Evolutionary conservation across 163 green algal genomes (phyloP).

Genomic region (Volvox carteri): DNA sequence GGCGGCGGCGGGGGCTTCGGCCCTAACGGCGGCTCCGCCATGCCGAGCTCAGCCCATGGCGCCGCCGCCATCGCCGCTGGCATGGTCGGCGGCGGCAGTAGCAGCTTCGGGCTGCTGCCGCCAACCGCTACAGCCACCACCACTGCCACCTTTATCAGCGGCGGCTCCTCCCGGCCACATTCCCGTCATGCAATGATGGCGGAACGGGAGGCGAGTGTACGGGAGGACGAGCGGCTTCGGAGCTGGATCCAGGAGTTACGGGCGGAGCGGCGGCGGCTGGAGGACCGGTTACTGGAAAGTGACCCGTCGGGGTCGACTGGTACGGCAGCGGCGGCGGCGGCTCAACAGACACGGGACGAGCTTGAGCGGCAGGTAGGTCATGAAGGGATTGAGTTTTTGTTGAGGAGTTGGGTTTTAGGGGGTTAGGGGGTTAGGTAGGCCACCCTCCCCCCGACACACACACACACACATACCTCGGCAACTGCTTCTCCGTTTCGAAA

Average conservation of each 20-base stretch:
- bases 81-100: not conserved
- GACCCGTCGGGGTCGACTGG: conserved; percentile 31
- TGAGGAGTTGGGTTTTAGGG: not conserved
- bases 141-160: not conserved
- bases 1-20: not conserved
- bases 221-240: conserved; percentile 53
- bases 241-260: conserved; percentile 59
- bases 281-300: conserved; percentile 57
- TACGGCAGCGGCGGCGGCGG: not conserved
- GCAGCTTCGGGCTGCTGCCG: conserved; percentile 1
- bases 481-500: no score
- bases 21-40: no score
- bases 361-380: conserved; percentile 61
- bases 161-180: not conserved
- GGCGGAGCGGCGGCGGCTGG: conserved; percentile 55
- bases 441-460: not conserved
- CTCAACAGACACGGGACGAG: conserved; percentile 51
- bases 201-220: conserved; percentile 12
- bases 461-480: not conserved
- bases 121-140: not conserved
- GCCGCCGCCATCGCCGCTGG: not conserved
- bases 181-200: not conserved
- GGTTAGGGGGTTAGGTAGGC: no score
- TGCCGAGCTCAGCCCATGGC: not conserved
- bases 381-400: no score